Conservation (phyloP, 192 early-diverging fungal species). For the Entomortierella beljakovae region DNA sequence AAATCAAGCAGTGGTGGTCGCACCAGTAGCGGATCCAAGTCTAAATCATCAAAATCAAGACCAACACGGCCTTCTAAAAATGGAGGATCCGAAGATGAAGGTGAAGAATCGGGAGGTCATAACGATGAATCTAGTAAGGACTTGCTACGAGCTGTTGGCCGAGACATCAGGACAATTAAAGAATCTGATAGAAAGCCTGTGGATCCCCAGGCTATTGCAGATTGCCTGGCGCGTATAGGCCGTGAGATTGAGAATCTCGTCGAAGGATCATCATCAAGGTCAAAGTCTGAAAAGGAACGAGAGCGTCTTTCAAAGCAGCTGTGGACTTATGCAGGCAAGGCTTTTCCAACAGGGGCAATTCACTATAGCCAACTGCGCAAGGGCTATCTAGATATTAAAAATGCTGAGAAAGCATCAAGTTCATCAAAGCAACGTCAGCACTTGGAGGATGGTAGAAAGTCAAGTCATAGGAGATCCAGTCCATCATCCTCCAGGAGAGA, state of each 20-base stretch:
- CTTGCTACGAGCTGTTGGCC: slow-evolving; percentile 31
- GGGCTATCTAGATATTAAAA: slow-evolving; percentile 47
- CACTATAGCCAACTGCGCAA: slow-evolving; percentile 57
- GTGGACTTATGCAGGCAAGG: slow-evolving; percentile 67
- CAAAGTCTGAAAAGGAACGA: slow-evolving; percentile 59
- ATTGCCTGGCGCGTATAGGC: slow-evolving; percentile 67
- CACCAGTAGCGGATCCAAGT: slow-evolving; percentile 18
- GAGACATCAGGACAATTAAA: slow-evolving; percentile 39
- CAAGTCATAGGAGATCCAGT: slow-evolving; percentile 70
- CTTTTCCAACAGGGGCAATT: slow-evolving; percentile 64
- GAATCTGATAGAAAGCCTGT: slow-evolving; percentile 50
- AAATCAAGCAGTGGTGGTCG: slow-evolving; percentile 11
- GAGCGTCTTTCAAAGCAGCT: slow-evolving; percentile 62
- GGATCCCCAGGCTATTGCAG: slow-evolving; percentile 60
- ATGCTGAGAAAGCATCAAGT: slow-evolving; percentile 29
- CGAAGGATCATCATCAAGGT: slow-evolving; percentile 43
- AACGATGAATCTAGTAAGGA: slow-evolving; percentile 40
- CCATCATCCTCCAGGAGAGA: slow-evolving; percentile 65
- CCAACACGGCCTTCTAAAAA: slow-evolving; percentile 14
- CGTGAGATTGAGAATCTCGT: slow-evolving; percentile 62
- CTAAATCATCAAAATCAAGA: slow-evolving; percentile 20
- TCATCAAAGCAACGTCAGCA: slow-evolving; percentile 58
- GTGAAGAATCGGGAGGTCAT: slow-evolving; percentile 19
- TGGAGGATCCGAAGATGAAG: slow-evolving; percentile 22
- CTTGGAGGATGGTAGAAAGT: slow-evolving; percentile 78